Conservation (phyloP, 2,329 filamentous ascomycete species). For the Trichoderma koningiopsis region DNA sequence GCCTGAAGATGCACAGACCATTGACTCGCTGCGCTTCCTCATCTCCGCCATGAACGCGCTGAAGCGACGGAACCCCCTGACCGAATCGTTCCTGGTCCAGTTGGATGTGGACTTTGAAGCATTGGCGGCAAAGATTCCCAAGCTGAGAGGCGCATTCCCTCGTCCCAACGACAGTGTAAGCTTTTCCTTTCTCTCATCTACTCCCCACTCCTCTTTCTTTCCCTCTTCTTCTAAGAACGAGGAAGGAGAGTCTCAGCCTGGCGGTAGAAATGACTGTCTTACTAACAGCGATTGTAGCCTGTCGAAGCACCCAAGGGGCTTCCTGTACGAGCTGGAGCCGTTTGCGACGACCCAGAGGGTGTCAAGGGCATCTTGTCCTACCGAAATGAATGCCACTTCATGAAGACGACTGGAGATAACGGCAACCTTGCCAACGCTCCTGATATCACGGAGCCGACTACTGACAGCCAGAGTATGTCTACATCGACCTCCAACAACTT, state of each 20-base stretch:
- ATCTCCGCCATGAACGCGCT: constrained; percentile 87
- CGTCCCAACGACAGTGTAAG: constrained; percentile 53
- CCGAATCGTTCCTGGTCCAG: constrained; percentile 92
- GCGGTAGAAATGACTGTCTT: neutral
- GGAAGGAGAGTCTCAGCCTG: neutral
- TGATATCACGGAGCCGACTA: constrained; percentile 44
- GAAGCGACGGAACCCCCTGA: constrained; percentile 84
- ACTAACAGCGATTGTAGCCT: constrained; percentile 30
- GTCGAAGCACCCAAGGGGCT: constrained; percentile 28
- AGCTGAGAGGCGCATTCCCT: constrained; percentile 57
- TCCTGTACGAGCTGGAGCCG: constrained; percentile 27
- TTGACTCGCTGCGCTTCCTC: constrained; percentile 84
- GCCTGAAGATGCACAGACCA: constrained; percentile 79
- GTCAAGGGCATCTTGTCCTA: constrained; percentile 49
- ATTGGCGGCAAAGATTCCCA: constrained; percentile 63
- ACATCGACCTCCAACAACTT: constrained; percentile 34
- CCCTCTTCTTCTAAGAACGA: neutral
- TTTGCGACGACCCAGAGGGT: constrained; percentile 42
- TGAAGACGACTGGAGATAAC: constrained; percentile 45
- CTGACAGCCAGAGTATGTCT: constrained; percentile 31
- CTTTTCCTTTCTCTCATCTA: neutral
- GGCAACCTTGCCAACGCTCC: constrained; percentile 44
- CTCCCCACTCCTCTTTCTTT: neutral
- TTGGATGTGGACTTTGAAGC: constrained; percentile 88
- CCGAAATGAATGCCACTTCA: constrained; percentile 48